Evolutionary conservation across 768 basidiomycete species (phyloP).

Genomic region (Tremella fuciformis): DNA sequence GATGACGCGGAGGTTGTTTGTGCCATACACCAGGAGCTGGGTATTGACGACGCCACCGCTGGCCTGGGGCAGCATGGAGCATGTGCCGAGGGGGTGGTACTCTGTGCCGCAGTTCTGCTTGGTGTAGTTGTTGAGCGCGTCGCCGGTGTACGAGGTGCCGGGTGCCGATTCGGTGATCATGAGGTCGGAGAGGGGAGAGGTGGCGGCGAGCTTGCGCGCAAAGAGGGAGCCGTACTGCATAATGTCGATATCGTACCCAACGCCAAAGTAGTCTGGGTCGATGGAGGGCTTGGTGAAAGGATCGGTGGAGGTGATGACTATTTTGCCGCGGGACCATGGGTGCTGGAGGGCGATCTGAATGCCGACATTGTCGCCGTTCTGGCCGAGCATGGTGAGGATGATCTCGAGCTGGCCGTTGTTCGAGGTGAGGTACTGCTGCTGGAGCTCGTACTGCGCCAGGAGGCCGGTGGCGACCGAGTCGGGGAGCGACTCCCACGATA

Average conservation of each 20-base stretch:
- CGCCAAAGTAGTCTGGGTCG: slow-evolving; percentile 64
- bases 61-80: slow-evolving; percentile 60
- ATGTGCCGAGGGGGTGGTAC: slow-evolving; percentile 62
- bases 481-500: slow-evolving; percentile 38
- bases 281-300: slow-evolving; percentile 64
- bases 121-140: slow-evolving; percentile 58
- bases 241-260: slow-evolving; percentile 49
- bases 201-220: slow-evolving; percentile 59
- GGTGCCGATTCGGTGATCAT: slow-evolving; percentile 59
- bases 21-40: slow-evolving; percentile 61
- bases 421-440: slow-evolving; percentile 35
- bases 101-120: slow-evolving; percentile 43
- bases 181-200: slow-evolving; percentile 57
- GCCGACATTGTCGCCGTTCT: slow-evolving; percentile 35
- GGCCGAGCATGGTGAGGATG: slow-evolving; percentile 45
- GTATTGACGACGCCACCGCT: slow-evolving; percentile 63
- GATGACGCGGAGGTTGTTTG: slow-evolving; percentile 60
- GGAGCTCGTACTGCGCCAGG: slow-evolving; percentile 43
- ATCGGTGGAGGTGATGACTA: slow-evolving; percentile 62
- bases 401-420: slow-evolving; percentile 48
- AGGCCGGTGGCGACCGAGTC: slow-evolving; percentile 40
- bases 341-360: slow-evolving; percentile 47
- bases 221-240: slow-evolving; percentile 58
- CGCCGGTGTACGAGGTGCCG: slow-evolving; percentile 58
- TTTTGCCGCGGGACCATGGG: slow-evolving; percentile 57